These are phyloP conservation scores for Lentinula edodes DNA, from an alignment of 768 basidiomycete species.

Conservation along the genomic window DNA sequence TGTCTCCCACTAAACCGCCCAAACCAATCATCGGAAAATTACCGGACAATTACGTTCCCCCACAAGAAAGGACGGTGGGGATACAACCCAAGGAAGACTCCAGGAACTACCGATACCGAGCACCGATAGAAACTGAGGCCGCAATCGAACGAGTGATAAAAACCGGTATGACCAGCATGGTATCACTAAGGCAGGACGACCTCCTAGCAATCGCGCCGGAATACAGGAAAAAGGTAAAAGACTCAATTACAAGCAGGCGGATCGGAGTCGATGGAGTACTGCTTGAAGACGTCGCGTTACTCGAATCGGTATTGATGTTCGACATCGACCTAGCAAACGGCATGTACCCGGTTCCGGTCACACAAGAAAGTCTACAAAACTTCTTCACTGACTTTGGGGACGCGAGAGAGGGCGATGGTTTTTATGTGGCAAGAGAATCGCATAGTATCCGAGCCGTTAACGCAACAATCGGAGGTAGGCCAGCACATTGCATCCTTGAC, in stretches of 20 bases:
- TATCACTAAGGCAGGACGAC: background rate
- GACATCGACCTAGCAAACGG: too few species aligned
- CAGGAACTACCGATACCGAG: background rate
- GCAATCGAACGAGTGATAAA: background rate
- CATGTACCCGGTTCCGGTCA: too few species aligned
- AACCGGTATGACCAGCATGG: background rate
- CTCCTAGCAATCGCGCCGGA: background rate
- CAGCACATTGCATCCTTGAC: background rate
- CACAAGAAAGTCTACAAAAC: rapidly evolving
- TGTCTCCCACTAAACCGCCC: background rate
- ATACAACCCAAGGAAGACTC: background rate
- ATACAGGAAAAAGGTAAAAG: background rate
- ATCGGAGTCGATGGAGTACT: background rate
- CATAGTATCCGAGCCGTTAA: background rate
- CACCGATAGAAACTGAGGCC: too few species aligned
- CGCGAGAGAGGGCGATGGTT: background rate
- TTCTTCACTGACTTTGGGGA: background rate
- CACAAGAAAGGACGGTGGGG: background rate
- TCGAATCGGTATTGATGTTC: background rate
- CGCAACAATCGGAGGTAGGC: background rate
- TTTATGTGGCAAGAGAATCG: background rate
- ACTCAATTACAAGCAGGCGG: background rate
- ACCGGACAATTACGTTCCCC: background rate
- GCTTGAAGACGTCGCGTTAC: rapidly evolving
- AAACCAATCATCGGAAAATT: background rate